These are phyloP conservation scores for Xylariaceae sp. DNA, from an alignment of 2,329 filamentous ascomycete genomes.

Conservation along the genomic window DNA sequence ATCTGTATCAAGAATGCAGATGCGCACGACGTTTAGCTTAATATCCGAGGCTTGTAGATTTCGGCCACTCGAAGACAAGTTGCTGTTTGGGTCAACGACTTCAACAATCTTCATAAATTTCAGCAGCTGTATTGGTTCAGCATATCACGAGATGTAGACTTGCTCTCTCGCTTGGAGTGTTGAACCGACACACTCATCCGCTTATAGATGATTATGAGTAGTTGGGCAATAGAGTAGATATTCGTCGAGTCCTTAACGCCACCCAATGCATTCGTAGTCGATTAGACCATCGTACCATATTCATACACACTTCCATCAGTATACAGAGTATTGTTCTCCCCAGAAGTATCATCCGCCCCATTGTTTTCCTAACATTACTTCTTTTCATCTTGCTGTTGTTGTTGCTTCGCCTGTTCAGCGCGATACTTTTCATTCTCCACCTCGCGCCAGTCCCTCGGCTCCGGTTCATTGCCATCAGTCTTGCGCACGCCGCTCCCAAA, in stretches of 20 bases:
- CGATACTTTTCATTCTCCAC: constrained; percentile 60
- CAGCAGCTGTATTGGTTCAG: too few species aligned
- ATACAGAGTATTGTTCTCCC: neutral
- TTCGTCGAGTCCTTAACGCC: constrained; percentile 21
- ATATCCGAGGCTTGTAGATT: too few species aligned
- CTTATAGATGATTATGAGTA: too few species aligned
- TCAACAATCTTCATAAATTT: too few species aligned
- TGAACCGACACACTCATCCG: too few species aligned
- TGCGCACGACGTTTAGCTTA: too few species aligned
- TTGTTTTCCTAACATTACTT: constrained; percentile 14
- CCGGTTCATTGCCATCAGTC: constrained; percentile 64
- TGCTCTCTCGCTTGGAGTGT: too few species aligned
- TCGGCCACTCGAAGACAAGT: too few species aligned
- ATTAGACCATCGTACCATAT: neutral
- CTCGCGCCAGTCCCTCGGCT: constrained; percentile 59
- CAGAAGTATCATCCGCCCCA: neutral
- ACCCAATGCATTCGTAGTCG: constrained; percentile 23
- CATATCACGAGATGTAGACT: too few species aligned
- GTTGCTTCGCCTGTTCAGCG: constrained; percentile 26
- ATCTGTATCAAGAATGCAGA: too few species aligned
- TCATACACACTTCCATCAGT: neutral
- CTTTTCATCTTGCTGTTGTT: constrained; percentile 20
- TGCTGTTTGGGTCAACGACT: too few species aligned
- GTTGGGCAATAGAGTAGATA: neutral
- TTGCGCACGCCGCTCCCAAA: constrained; percentile 61